Percentiles rank a stretch among this genome's conserved stretches.
Conservation (phyloP, 2,329 filamentous ascomycete genomes). For the Hypoxylon sp. region DNA sequence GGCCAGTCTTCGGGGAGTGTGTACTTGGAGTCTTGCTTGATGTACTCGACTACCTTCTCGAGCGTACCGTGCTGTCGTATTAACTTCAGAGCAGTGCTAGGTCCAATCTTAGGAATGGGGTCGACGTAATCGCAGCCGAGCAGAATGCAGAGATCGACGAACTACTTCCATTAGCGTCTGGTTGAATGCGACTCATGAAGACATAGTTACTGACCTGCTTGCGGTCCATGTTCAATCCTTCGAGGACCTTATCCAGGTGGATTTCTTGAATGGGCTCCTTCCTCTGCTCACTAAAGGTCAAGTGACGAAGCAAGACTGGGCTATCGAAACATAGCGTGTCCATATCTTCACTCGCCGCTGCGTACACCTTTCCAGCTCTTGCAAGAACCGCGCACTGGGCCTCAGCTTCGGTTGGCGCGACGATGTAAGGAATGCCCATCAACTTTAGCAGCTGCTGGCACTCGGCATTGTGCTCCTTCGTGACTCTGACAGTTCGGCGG, state of each 20-base stretch:
- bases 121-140: slow-evolving; percentile 98
- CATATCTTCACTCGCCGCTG: slow-evolving; percentile 98
- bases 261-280: slow-evolving; percentile 99
- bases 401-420: slow-evolving; percentile 96
- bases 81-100: slow-evolving; percentile 89
- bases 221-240: slow-evolving; percentile 88
- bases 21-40: slow-evolving; percentile 83
- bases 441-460: slow-evolving; percentile 91
- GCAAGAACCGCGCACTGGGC: slow-evolving; percentile 95
- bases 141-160: slow-evolving; percentile 97
- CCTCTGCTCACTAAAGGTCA: slow-evolving; percentile 96
- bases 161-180: slow-evolving; percentile 64
- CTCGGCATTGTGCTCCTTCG: slow-evolving; percentile 95
- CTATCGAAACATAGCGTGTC: slow-evolving; percentile 96
- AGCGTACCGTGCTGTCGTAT: slow-evolving; percentile 92
- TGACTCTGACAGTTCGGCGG: slow-evolving; percentile 90
- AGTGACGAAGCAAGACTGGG: slow-evolving; percentile 88
- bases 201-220: slow-evolving; percentile 71
- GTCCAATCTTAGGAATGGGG: slow-evolving; percentile 93
- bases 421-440: slow-evolving; percentile 96
- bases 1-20: slow-evolving; percentile 96
- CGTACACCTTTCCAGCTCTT: slow-evolving; percentile 93
- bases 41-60: slow-evolving; percentile 85
- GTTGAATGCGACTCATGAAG: background rate
- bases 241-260: slow-evolving; percentile 84